phyloP scores from a whole-genome alignment of 495 filamentous ascomycete species.

The Lindgomyces ingoldianus region DNA sequence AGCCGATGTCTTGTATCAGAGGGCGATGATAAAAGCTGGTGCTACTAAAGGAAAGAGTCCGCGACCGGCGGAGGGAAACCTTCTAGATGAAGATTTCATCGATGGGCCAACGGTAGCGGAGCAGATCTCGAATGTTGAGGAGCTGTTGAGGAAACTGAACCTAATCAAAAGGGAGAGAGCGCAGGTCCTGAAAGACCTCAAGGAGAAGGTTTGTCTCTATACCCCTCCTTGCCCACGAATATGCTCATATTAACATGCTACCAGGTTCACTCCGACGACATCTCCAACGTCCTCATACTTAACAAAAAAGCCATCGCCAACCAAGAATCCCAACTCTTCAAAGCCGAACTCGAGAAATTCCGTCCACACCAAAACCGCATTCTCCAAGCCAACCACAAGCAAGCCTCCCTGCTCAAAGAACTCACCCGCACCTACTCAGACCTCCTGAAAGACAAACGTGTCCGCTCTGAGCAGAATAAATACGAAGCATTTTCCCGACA shows the following conservation, averaged over 20 bases:
- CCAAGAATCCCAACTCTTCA: slow-evolving; percentile 87
- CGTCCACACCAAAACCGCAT: slow-evolving; percentile 88
- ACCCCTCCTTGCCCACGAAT: background rate
- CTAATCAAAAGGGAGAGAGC: slow-evolving; percentile 85
- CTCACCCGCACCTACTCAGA: slow-evolving; percentile 84
- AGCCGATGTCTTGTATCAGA: slow-evolving; percentile 84
- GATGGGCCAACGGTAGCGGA: slow-evolving; percentile 76
- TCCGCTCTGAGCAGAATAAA: slow-evolving; percentile 89
- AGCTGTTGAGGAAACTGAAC: slow-evolving; percentile 86
- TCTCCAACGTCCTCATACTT: slow-evolving; percentile 92
- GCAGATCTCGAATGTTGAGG: slow-evolving; percentile 86
- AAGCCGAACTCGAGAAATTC: slow-evolving; percentile 94
- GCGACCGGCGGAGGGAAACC: slow-evolving; percentile 64
- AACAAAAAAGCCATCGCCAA: slow-evolving; percentile 94
- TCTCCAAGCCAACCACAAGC: slow-evolving; percentile 90
- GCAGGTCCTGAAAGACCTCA: slow-evolving; percentile 93
- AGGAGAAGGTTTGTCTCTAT: slow-evolving; percentile 74
- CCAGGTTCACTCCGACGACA: slow-evolving; percentile 93
- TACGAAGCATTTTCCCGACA: slow-evolving; percentile 87
- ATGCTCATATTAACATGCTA: slow-evolving; percentile 9
- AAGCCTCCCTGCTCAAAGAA: slow-evolving; percentile 90
- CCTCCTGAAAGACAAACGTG: slow-evolving; percentile 90
- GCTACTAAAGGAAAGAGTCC: slow-evolving; percentile 66
- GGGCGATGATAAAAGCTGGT: slow-evolving; percentile 71
- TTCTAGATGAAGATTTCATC: slow-evolving; percentile 84